Base-by-base conservation (phyloP, 768 basidiomycete genomes). In the Lactarius trivialis region DNA sequence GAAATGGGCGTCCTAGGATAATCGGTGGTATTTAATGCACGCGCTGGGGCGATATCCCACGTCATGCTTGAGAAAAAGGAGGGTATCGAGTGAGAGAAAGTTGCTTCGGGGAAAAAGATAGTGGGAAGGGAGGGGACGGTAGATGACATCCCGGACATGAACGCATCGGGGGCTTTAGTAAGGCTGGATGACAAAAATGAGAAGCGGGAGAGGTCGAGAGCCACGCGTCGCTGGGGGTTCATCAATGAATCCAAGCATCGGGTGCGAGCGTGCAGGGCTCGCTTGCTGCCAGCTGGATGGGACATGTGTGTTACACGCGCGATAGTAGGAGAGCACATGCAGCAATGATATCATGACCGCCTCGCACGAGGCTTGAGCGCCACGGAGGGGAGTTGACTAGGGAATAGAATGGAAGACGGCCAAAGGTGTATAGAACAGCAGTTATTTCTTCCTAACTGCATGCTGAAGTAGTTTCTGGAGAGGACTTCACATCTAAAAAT, bases 91-190 rank as follows among this genome's bases (percentile, higher is more conserved):
- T 8, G 30, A 53, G 30, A 53, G 30, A 33, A 5, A 17, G 43
- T 24, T 55, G 30, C 19, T 49, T 49, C 58, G 36, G 53, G 21
- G 45, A 48, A 33, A 43, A 50, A 21, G 28, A n/a, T n/a, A n/a
- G n/a, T n/a, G n/a, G 41, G 41, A 8, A 11, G 49, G 39, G n/a
- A 17, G n/a, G 19, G 32, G 15, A 9, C 11, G 43, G 41, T 12
- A 58, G 43, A 55, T 53, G 57, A 55, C 30, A n/a, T 11, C 37
- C 30, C 57, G 63, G 63, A 60, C 58, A 64, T 64, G 63, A 64
- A 55, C 37, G 60, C 54, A 60, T 64, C 26, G 43, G 30, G 39
- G 63, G 63, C 21, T 57, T 39, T 55, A 55, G 48, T 37, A 26
- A 50, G 53, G 24, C 12, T 11, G 12, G 7, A 21, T 21, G 21